Evolutionary conservation across 2,329 filamentous ascomycete species (phyloP), one percentile per base, ranked within the genome.

Genomic region (Harringtonia lauricola): DNA sequence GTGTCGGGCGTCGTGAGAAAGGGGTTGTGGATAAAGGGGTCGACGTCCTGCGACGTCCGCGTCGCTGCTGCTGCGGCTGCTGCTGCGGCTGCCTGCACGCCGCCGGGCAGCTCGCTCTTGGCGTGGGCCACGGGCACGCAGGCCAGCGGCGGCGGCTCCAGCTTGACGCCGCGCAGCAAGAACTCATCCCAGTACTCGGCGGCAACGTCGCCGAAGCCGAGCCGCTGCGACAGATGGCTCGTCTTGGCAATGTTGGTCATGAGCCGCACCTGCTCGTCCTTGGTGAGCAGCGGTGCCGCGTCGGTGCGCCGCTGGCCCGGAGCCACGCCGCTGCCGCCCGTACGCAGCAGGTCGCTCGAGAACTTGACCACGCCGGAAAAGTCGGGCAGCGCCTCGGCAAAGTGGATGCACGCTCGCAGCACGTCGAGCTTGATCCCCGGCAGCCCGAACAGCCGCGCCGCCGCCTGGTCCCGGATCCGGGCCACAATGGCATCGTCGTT

Each of bases 161-260:
- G 66, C 43, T 81, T 76, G 52, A 94, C 68, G 49, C 79, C 79
- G 40, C 92, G 80, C 38, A 98, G 74, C 9, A 98, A 68, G 54
- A 96, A 96, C 55, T 95, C 87, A 59, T 98, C 92, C 92, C 92
- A 98, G 58, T 95, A 98, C 52, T 92, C 84, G 7, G 87, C 88
- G 42, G 79, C 72, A 35, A 90, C 63, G 44, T 33, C 40, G 6
- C 73, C 66, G 24, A 88, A 65, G 1, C 88, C 88, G 22, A 95
- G 64, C 47, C 84, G 81, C 47, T 76, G 76, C 1, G 85, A 82
- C n/a, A 92, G 76, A 28, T 72, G 76, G 26, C 89, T 78, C 1
- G 89, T 95, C 49, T 90, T 83, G 30, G 81, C 78, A 47, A 98
- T 89, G 52, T 90, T 95, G 36, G 84, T 85, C 38, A 81, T 72